These are phyloP conservation scores for Pseudopyrenochaeta lycopersici DNA, from an alignment of 2,329 filamentous ascomycete species.

Conservation along the genomic window DNA sequence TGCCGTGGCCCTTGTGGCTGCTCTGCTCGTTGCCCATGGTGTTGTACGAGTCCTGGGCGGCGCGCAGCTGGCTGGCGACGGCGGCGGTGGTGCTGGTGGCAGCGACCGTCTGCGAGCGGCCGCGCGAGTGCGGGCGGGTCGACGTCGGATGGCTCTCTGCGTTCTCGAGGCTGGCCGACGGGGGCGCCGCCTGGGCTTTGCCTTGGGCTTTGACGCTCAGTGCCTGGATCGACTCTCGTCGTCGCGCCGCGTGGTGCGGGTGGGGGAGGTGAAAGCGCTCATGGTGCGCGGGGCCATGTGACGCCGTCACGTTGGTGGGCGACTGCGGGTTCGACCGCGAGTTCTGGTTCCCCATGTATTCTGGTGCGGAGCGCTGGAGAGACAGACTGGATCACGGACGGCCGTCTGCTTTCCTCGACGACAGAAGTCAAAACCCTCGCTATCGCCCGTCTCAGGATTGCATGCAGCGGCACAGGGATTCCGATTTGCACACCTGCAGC, in stretches of 20 bases:
- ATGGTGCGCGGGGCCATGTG: constrained; percentile 27
- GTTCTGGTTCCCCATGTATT: constrained; percentile 48
- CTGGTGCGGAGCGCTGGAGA: constrained; percentile 4
- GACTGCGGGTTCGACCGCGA: constrained; percentile 39
- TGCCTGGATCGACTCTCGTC: constrained; percentile 53
- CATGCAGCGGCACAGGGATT: constrained; percentile 35
- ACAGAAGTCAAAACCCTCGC: constrained; percentile 16
- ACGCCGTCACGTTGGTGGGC: constrained; percentile 30
- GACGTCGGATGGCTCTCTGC: constrained; percentile 42
- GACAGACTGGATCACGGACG: background rate
- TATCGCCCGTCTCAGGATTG: constrained; percentile 21
- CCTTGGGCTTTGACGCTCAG: constrained; percentile 34
- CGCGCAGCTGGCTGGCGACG: constrained; percentile 41
- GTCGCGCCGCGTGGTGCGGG: constrained; percentile 39
- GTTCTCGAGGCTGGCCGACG: constrained; percentile 48
- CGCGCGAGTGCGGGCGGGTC: constrained; percentile 36
- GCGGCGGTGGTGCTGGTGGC: constrained; percentile 25
- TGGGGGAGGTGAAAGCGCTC: constrained; percentile 22
- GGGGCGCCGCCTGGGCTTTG: constrained; percentile 50
- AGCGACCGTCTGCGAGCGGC: constrained; percentile 37
- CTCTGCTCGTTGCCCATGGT: constrained; percentile 54
- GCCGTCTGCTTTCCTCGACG: background rate
- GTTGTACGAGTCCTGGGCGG: constrained; percentile 37
- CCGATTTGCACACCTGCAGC: constrained; percentile 23
- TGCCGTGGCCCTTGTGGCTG: constrained; percentile 34